Base-by-base conservation (phyloP, 345 rosid genomes). In the Euphorbia pulcherrima region DNA sequence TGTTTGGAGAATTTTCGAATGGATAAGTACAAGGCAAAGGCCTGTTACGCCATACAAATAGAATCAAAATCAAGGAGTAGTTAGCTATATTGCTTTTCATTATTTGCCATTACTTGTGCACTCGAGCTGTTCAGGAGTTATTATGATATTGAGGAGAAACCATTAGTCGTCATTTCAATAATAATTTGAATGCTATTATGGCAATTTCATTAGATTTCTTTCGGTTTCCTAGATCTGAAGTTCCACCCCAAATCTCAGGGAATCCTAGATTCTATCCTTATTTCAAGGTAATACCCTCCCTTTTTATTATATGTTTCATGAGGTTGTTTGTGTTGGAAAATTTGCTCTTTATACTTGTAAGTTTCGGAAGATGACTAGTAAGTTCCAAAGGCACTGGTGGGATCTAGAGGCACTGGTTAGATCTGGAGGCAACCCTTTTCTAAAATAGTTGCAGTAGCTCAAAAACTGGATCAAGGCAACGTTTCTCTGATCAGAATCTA, bases 151-250 rank as follows among this genome's bases (percentile, higher is more conserved):
- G 97, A 2, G 96, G 98, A 24, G 98, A 90, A 78, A 90, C 98
- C 20, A 92, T 90, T 20, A 92, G 98, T 71, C 92, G 96, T 61
- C 96, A 92, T 77, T 92, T 92, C 81, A 90, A 92, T 86, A 90
- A 90, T 76, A 96, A 87, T 28, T 68, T 92, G 80, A 90, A 84
- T 79, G 96, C 98, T 23, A 77, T 90, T 21, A 83, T 79, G 81
- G 77, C 92, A 8, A 79, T 92, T 68, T 88, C 97, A 2, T 75
- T 76, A 62, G 92, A 87, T 27, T 90, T 88, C 68, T 90, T 92
- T 53, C 87, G 76, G 70, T 83, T 86, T 60, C 84, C 90, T 0
- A 82, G 82, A 5, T 55, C 82, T 18, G 88, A 83, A 47, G 78
- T 83, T 69, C 83, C 89, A 17, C 68, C 76, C 39, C 82, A 80